Percentiles rank a stretch among this genome's conserved stretches.
These are phyloP conservation scores for Leucogyrophana mollusca DNA, from an alignment of 768 basidiomycete species.

Conservation along the genomic window DNA sequence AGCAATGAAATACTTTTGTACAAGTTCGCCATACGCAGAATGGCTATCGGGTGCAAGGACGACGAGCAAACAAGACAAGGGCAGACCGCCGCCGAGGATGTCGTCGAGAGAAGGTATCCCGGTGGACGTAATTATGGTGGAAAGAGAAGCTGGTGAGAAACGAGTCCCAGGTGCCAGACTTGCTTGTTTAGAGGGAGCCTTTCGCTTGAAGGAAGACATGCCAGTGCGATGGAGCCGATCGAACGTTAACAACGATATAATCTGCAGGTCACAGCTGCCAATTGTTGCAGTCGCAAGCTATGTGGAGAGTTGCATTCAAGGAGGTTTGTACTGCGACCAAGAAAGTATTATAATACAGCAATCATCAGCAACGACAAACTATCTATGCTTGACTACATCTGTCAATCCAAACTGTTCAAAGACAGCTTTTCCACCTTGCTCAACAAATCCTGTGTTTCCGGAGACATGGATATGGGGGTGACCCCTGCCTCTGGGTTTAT, in stretches of 20 bases:
- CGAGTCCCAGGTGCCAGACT: constrained; percentile 52
- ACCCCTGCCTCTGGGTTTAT: neutral
- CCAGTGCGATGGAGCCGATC: too few relatives aligned
- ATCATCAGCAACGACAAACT: too few relatives aligned
- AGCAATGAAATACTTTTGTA: constrained; percentile 86
- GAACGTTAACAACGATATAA: too few relatives aligned
- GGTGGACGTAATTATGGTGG: constrained; percentile 68
- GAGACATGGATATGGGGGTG: neutral
- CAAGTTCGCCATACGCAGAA: constrained; percentile 79
- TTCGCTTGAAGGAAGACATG: constrained; percentile 86
- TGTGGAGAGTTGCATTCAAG: too few relatives aligned
- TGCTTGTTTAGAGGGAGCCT: constrained; percentile 43
- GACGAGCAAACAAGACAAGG: constrained; percentile 72
- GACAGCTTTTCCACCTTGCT: constrained; percentile 15
- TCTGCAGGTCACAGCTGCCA: too few relatives aligned
- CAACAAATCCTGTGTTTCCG: constrained; percentile 11
- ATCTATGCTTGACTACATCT: neutral
- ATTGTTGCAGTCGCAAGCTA: too few relatives aligned
- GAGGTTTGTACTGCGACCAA: too few relatives aligned
- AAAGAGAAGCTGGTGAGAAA: constrained; percentile 52
- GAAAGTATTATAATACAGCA: too few relatives aligned
- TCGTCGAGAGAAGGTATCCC: constrained; percentile 95
- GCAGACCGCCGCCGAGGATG: constrained; percentile 88
- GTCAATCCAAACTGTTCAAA: constrained; percentile 28
- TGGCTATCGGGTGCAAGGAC: constrained; percentile 84